Evolutionary conservation across 805 yeast species (phyloP), one percentile per base, ranked within the genome.

Genomic region (Candida succiphila): DNA sequence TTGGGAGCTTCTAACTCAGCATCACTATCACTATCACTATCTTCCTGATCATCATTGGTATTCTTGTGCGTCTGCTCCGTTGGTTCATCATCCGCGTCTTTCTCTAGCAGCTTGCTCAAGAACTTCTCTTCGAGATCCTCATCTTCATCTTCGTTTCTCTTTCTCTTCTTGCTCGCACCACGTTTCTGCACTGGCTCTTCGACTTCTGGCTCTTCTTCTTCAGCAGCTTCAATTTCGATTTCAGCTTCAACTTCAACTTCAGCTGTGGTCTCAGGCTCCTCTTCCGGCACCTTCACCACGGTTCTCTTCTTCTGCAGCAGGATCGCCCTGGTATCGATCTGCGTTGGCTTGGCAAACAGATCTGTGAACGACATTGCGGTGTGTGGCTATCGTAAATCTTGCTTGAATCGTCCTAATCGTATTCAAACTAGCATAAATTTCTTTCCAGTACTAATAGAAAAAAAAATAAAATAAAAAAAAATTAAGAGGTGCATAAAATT

Each of bases 91-190:
- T 41, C 48, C n/a, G 44, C 43, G 14, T 49, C 55, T 5, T 48
- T 43, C 15, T 48, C 49, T 32, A 68, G 49, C n/a, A 74, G 44
- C 41, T 74, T 73, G 18, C 62, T 59, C 44, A 67, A 65, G 49
- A 78, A 78, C 30, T 57, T 60, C 7, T 63, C 67, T 53, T 78
- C 84, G 29, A 75, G 53, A 41, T 72, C 78, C 17, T 60, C 72
- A 30, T 68, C 54, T 17, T 56, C 66, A 19, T 59, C 67, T 18
- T 48, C 48, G 30, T 45, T 41, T 35, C 46, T 45, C 35, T 38
- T 42, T 37, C 38, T 32, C 24, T 33, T 34, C 40, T 34, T 35
- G 37, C 37, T 43, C 37, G 36, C 31, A 38, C n/a, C 18, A 30
- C 35, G 31, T 36, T 30, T 33, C 25, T 20, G 25, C 10, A 10